A percentile compares a stretch with the other conserved stretches of the same genome.
Evolutionary conservation across 2,329 filamentous ascomycete genomes (phyloP).

Genomic region (Westerdykella aurantiaca): DNA sequence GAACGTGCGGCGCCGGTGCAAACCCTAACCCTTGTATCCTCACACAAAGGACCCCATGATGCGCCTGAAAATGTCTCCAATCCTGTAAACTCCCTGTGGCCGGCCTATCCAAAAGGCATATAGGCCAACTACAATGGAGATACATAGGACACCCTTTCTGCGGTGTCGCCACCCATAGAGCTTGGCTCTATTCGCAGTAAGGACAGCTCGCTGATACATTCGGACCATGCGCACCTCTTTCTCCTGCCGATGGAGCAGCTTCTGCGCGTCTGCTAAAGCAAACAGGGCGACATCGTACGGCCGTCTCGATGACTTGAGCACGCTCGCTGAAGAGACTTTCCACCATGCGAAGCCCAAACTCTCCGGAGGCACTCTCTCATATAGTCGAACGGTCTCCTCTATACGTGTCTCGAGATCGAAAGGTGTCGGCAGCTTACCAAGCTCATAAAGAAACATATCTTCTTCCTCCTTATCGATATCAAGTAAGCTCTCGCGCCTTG

Average conservation of each 20-base stretch:
- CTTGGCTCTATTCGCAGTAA: slow-evolving; percentile 25
- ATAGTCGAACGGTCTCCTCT: slow-evolving; percentile 57
- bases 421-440: slow-evolving; percentile 78
- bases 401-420: slow-evolving; percentile 78
- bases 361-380: slow-evolving; percentile 64
- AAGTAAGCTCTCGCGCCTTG: slow-evolving; percentile 76
- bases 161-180: slow-evolving; percentile 59
- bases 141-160: slow-evolving; percentile 52
- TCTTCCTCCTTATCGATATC: slow-evolving; percentile 71
- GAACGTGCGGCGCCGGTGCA: no score
- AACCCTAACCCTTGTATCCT: no score
- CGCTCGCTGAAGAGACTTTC: slow-evolving; percentile 66
- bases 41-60: slow-evolving; percentile 8
- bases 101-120: slow-evolving; percentile 34
- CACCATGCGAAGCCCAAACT: slow-evolving; percentile 62
- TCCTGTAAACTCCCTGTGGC: slow-evolving; percentile 5
- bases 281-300: slow-evolving; percentile 48
- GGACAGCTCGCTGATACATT: slow-evolving; percentile 14
- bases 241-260: slow-evolving; percentile 65
- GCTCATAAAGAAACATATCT: slow-evolving; percentile 74
- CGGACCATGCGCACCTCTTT: slow-evolving; percentile 65
- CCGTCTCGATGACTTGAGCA: slow-evolving; percentile 73
- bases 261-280: slow-evolving; percentile 59
- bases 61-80: slow-evolving; percentile 13
- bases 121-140: slow-evolving; percentile 44